Percentiles rank a stretch among this genome's conserved stretches.
These are phyloP conservation scores for Didymella segeticola DNA, from an alignment of 2,329 filamentous ascomycete species.

Conservation along the genomic window DNA sequence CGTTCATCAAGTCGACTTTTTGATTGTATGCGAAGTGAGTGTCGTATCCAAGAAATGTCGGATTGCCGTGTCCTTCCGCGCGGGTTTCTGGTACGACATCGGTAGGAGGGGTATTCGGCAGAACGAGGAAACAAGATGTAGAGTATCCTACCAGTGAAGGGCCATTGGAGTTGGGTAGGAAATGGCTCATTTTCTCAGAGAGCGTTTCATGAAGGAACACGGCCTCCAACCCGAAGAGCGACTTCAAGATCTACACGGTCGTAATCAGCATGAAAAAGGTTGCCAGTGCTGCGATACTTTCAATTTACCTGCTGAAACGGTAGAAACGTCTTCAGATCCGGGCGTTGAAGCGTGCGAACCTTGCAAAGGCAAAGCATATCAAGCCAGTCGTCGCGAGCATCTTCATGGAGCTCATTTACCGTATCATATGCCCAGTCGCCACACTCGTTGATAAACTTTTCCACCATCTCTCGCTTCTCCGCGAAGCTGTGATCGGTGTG, in stretches of 20 bases:
- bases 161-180: background rate
- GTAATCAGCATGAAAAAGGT: too few species aligned
- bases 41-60: background rate
- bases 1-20: background rate
- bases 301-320: background rate
- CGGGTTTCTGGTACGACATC: background rate
- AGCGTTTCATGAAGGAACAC: background rate
- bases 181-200: background rate
- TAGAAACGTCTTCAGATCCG: background rate
- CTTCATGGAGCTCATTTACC: background rate
- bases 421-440: background rate
- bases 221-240: background rate
- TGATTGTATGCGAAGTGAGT: background rate
- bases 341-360: background rate
- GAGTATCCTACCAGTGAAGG: background rate
- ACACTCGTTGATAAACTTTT: background rate
- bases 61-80: background rate
- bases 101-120: background rate
- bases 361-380: background rate
- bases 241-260: background rate
- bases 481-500: too few species aligned
- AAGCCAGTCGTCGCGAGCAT: background rate
- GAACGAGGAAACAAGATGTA: background rate
- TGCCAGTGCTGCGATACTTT: too few species aligned
- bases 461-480: background rate